Conservation (phyloP, 441 rosid genomes). For the Jatropha multifida region DNA sequence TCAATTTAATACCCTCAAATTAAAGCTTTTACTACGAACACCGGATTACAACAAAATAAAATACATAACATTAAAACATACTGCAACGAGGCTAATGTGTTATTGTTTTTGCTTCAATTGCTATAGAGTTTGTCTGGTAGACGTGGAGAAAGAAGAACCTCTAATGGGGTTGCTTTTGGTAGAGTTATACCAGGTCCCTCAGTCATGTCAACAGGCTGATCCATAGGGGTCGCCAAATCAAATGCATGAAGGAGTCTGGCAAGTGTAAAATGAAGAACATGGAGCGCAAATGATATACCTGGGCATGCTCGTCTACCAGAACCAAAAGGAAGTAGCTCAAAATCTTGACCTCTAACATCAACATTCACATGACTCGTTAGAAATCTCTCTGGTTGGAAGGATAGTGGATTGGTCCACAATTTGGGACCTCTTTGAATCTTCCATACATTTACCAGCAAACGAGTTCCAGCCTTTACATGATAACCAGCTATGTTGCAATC, state of each 20-base stretch:
- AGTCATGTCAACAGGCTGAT: conserved; percentile 39
- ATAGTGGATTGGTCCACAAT: conserved; percentile 39
- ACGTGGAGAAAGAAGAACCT: conserved; percentile 37
- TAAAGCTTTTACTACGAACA: too few species aligned
- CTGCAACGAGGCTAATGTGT: neutral
- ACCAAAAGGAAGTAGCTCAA: conserved; percentile 41
- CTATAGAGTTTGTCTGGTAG: conserved; percentile 26
- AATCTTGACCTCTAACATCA: conserved; percentile 30
- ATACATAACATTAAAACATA: neutral
- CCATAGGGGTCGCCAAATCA: conserved; percentile 28
- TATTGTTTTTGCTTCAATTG: neutral
- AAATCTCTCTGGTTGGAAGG: conserved; percentile 46
- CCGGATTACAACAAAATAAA: neutral
- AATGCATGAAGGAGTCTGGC: conserved; percentile 42
- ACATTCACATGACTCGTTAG: conserved; percentile 26
- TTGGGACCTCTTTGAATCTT: conserved; percentile 51
- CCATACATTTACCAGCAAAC: conserved; percentile 54
- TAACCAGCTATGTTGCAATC: conserved; percentile 52
- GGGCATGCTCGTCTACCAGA: conserved; percentile 45
- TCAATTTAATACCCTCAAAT: too few species aligned
- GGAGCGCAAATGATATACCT: conserved; percentile 33
- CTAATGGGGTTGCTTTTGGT: conserved; percentile 39
- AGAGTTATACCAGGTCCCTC: conserved; percentile 36
- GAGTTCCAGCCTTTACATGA: conserved; percentile 42
- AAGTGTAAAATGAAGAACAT: conserved; percentile 31